Evolutionary conservation across 179 eudicot genomes (phyloP), one percentile per base, ranked within the genome.

Genomic region (Patellifolia procumbens): DNA sequence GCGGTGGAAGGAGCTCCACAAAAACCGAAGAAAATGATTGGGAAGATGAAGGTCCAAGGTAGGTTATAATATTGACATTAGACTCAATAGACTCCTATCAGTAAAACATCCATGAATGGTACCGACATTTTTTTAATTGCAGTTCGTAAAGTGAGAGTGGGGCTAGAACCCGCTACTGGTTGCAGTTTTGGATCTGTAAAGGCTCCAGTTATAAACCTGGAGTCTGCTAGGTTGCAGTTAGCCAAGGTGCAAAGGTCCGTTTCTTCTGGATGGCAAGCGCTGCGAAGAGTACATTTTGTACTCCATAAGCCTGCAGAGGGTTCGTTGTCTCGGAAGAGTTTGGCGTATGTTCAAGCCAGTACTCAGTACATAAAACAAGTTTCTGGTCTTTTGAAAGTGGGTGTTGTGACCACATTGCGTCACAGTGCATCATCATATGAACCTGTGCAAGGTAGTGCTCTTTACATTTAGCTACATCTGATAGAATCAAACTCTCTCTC

Each of bases 11-110:
- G 91, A 77, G 88, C 89, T 70, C 84, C 92, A 22, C 87, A 86
- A 37, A 96, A 93, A 83, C 92, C 97, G 4, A 93, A 91, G 86
- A 96, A 96, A 85, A 89, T 91, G 78, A 80, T 96, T 79, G 99
- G 99, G 62, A 96, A 91, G 85, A 90, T 96, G 89, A 96, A 91
- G 87, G 97, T 96, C 79, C 99, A 93, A 93, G 99, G 99, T 93
- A 85, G 55, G 19, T 26, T 58, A 29, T 35, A 19, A 55, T 61
- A 59, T 68, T n/a, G n/a, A n/a, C n/a, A n/a, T n/a, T n/a, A n/a
- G n/a, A 31, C 5, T 70, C 37, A 28, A 7, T 43, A 34, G n/a
- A 49, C 58, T 72, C 35, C 35, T 45, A 8, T 58, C 5, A 37
- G 37, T 8, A 63, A 13, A 8, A 52, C 39, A 61, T 62, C 52